Evolutionary conservation across 225 moss, liverwort and hornwort genomes (phyloP).

Genomic region (Neckera pumila): DNA sequence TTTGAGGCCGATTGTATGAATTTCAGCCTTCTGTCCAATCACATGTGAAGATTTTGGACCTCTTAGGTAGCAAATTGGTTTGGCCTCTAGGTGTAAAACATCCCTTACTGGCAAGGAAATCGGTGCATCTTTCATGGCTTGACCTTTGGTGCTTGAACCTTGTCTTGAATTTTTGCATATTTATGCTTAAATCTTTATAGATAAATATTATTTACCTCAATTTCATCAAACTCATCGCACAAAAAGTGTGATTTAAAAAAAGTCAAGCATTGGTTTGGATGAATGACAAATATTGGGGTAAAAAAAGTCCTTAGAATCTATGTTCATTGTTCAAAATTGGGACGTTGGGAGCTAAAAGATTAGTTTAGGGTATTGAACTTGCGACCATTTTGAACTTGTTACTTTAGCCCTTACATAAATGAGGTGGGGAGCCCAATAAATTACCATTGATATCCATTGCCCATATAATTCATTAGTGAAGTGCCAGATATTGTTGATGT

Average conservation of each 20-base stretch:
- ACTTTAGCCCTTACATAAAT: neutral
- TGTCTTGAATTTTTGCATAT: neutral
- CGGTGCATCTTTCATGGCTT: neutral
- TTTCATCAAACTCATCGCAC: neutral
- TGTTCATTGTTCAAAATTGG: fast-evolving
- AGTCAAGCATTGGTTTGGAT: neutral
- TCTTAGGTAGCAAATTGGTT: too few relatives aligned
- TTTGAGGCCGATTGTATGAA: too few relatives aligned
- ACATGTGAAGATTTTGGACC: too few relatives aligned
- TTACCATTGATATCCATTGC: neutral
- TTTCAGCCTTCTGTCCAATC: too few relatives aligned
- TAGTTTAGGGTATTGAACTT: neutral
- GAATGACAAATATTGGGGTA: neutral
- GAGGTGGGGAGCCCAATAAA: neutral
- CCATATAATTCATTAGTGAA: neutral
- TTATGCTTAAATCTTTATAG: neutral
- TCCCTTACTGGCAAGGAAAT: neutral
- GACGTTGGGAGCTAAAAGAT: too few relatives aligned
- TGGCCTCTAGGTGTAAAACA: too few relatives aligned
- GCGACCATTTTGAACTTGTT: too few relatives aligned
- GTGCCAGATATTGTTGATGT: neutral
- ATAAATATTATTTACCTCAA: neutral
- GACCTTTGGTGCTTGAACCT: fast-evolving
- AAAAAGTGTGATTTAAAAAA: fast-evolving
- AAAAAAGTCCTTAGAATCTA: fast-evolving